These are phyloP conservation scores for Suillus brevipes DNA, from an alignment of 768 basidiomycete genomes.

Conservation along the genomic window DNA sequence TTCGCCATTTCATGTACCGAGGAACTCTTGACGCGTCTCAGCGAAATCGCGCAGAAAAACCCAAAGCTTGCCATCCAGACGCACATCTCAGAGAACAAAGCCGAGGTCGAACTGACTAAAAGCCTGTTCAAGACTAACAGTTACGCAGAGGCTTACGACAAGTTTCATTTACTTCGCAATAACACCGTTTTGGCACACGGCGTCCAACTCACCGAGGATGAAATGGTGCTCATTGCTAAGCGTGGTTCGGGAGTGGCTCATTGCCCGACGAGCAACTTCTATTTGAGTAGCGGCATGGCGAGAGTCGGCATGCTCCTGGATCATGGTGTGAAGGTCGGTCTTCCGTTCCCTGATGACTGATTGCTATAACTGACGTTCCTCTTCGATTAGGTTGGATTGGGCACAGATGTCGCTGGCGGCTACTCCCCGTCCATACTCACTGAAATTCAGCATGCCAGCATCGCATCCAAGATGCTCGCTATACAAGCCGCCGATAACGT, in stretches of 20 bases:
- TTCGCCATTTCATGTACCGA: slow-evolving; percentile 90
- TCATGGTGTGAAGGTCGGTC: slow-evolving; percentile 75
- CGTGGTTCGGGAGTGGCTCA: slow-evolving; percentile 80
- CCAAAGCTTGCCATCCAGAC: slow-evolving; percentile 81
- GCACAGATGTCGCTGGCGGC: slow-evolving; percentile 91
- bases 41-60: slow-evolving; percentile 58
- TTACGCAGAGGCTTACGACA: slow-evolving; percentile 85
- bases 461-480: slow-evolving; percentile 75
- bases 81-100: slow-evolving; percentile 83
- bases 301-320: slow-evolving; percentile 80
- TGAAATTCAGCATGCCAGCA: slow-evolving; percentile 71
- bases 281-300: slow-evolving; percentile 83
- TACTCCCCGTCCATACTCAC: slow-evolving; percentile 79
- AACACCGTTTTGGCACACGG: slow-evolving; percentile 91
- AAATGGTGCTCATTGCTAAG: slow-evolving; percentile 68
- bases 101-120: slow-evolving; percentile 68
- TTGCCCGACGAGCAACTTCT: slow-evolving; percentile 94
- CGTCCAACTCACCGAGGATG: slow-evolving; percentile 72
- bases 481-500: slow-evolving; percentile 39
- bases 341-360: neutral
- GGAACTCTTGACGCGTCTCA: slow-evolving; percentile 63
- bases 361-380: slow-evolving; percentile 9
- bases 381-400: slow-evolving; percentile 78
- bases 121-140: slow-evolving; percentile 64
- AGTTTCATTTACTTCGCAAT: slow-evolving; percentile 66